phyloP scores from a whole-genome alignment of 768 basidiomycete genomes.

The Neoboletus magnificus region DNA sequence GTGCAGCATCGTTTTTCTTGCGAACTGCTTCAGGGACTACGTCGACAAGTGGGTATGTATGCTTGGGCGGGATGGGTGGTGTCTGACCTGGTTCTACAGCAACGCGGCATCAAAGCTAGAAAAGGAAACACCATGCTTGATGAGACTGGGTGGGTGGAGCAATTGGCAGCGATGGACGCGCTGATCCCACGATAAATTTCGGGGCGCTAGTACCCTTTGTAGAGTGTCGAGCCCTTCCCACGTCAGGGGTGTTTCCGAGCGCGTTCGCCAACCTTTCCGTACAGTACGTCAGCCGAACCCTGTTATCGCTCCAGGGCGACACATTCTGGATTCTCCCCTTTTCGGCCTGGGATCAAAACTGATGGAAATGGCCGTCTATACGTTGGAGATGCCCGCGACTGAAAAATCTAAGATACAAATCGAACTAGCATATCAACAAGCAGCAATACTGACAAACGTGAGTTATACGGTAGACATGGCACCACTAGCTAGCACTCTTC shows the following conservation, averaged over 20 bases:
- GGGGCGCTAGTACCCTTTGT: conserved; percentile 46
- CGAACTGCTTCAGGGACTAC: conserved; percentile 66
- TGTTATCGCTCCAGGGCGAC: conserved; percentile 17
- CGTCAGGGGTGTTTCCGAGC: conserved; percentile 47
- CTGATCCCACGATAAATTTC: conserved; percentile 10
- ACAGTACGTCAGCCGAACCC: conserved; percentile 41
- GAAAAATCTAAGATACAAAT: conserved; percentile 28
- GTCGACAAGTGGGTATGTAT: conserved; percentile 52
- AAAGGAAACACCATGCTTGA: conserved; percentile 49
- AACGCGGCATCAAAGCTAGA: conserved; percentile 50
- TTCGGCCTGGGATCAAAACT: not conserved
- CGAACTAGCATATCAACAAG: conserved; percentile 29
- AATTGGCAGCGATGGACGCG: not conserved
- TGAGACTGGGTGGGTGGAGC: conserved; percentile 47
- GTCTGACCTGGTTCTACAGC: conserved; percentile 35
- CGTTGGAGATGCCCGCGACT: not conserved
- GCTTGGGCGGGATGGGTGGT: not conserved
- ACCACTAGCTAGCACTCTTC: conserved; percentile 69
- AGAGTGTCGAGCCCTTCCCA: conserved; percentile 46
- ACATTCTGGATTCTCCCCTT: conserved; percentile 21
- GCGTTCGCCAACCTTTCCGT: conserved; percentile 69
- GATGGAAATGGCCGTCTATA: not conserved
- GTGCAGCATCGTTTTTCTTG: conserved; percentile 52
- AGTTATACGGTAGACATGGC: conserved; percentile 31
- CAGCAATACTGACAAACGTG: conserved; percentile 16